A percentile compares a stretch with the other conserved stretches of the same genome.
phyloP scores from a whole-genome alignment of 2,329 filamentous ascomycete species.

The Colletotrichum cereale region DNA sequence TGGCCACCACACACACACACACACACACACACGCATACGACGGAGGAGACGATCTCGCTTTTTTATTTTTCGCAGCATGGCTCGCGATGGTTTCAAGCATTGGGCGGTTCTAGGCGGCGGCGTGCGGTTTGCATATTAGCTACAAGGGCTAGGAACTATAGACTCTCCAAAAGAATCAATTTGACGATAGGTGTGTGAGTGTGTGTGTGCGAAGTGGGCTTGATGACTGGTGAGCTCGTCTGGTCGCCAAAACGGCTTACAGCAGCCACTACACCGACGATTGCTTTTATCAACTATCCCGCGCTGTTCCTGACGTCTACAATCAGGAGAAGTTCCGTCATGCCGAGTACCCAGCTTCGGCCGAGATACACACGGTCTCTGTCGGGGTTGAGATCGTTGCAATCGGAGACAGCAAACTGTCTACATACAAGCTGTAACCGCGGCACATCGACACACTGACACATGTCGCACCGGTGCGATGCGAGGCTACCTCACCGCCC shows the following conservation, averaged over 20 bases:
- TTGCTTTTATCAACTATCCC: neutral
- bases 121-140: conserved; percentile 13
- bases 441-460: neutral
- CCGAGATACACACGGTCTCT: neutral
- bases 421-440: neutral
- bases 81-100: conserved; percentile 16
- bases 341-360: neutral
- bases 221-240: neutral
- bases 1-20: neutral
- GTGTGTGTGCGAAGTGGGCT: neutral
- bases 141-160: conserved; percentile 1
- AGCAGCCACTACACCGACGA: neutral
- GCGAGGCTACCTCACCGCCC: neutral
- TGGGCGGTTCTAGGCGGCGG: conserved; percentile 15
- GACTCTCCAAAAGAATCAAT: conserved; percentile 28
- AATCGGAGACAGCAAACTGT: neutral
- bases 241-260: neutral
- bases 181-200: neutral
- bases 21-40: neutral
- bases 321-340: neutral
- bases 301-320: neutral
- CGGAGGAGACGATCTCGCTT: conserved; percentile 1
- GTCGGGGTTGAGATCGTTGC: neutral
- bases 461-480: neutral
- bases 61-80: conserved; percentile 15